These are phyloP conservation scores for Cetraspora pellucida DNA, from an alignment of 192 early-diverging fungal genomes.

Conservation along the genomic window DNA sequence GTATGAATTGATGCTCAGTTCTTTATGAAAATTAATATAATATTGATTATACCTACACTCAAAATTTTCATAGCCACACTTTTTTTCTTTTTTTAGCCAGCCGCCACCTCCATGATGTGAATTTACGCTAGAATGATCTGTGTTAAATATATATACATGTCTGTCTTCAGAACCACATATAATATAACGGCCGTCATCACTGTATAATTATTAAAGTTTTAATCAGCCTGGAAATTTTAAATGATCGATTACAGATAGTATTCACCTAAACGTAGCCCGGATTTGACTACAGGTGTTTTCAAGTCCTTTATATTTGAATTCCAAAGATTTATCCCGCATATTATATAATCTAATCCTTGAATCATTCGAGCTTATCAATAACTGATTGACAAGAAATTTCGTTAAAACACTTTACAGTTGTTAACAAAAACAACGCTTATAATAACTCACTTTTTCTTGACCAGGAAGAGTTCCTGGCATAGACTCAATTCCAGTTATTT, in stretches of 20 bases:
- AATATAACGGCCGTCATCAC: slow-evolving; percentile 76
- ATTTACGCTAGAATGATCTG: slow-evolving; percentile 50
- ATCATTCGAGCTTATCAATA: slow-evolving; percentile 81
- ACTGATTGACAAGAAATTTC: background rate
- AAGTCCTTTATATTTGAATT: slow-evolving; percentile 80
- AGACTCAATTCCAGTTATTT: slow-evolving; percentile 82
- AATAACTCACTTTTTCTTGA: slow-evolving; percentile 53
- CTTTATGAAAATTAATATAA: slow-evolving; percentile 1
- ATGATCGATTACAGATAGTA: no score
- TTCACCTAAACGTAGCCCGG: slow-evolving; percentile 69
- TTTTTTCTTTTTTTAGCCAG: slow-evolving; percentile 37
- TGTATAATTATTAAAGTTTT: background rate
- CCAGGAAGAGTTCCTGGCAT: slow-evolving; percentile 57
- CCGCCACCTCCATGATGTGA: slow-evolving; percentile 18
- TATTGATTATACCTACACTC: slow-evolving; percentile 34
- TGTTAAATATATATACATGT: slow-evolving; percentile 74
- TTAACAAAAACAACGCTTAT: background rate
- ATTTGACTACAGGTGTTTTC: slow-evolving; percentile 72
- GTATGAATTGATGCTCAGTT: background rate
- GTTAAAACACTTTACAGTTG: background rate
- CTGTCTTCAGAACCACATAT: slow-evolving; percentile 83
- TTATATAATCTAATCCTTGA: slow-evolving; percentile 81
- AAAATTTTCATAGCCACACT: slow-evolving; percentile 39
- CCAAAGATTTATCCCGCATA: slow-evolving; percentile 72
- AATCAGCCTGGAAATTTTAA: no score